Evolutionary conservation across 495 filamentous ascomycete species (phyloP).

Genomic region (Neurospora sp.): DNA sequence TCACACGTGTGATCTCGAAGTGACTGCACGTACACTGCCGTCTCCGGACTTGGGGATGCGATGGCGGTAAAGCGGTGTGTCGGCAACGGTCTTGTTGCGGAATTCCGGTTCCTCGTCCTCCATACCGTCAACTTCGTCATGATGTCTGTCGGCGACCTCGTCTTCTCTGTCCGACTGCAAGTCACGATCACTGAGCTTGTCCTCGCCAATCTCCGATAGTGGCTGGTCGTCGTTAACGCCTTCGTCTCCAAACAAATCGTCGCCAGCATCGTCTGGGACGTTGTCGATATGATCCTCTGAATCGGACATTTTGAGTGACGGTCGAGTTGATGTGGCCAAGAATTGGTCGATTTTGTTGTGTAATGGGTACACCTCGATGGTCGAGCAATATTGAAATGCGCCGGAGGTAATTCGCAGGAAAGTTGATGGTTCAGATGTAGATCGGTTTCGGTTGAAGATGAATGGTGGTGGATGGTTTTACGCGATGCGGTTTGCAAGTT

Average conservation of each 20-base stretch:
- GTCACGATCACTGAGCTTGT: constrained; percentile 54
- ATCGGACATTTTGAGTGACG: constrained; percentile 34
- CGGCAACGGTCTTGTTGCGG: constrained; percentile 45
- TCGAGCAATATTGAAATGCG: not conserved
- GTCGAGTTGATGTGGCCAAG: not conserved
- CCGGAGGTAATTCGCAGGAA: not conserved
- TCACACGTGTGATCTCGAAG: not conserved
- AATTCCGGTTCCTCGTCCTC: constrained; percentile 36
- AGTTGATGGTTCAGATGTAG: not conserved
- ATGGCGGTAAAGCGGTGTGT: constrained; percentile 50
- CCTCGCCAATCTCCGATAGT: constrained; percentile 15
- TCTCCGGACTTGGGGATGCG: constrained; percentile 63
- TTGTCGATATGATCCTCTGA: constrained; percentile 38
- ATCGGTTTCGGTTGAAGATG: not conserved
- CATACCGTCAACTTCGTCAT: constrained; percentile 28
- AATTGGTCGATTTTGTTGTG: not conserved
- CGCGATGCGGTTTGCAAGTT: not conserved
- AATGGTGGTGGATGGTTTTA: not conserved
- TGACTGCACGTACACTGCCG: constrained; percentile 36
- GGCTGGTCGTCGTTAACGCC: constrained; percentile 31
- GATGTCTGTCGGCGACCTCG: constrained; percentile 22
- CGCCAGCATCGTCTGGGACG: constrained; percentile 41
- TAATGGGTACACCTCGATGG: not conserved
- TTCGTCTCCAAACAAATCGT: constrained; percentile 58
- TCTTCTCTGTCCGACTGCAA: constrained; percentile 73